A percentile compares a stretch with the other conserved stretches of the same genome.
Conservation (phyloP, 1,139 yeast species). For the Yamadazyma triangularis region DNA sequence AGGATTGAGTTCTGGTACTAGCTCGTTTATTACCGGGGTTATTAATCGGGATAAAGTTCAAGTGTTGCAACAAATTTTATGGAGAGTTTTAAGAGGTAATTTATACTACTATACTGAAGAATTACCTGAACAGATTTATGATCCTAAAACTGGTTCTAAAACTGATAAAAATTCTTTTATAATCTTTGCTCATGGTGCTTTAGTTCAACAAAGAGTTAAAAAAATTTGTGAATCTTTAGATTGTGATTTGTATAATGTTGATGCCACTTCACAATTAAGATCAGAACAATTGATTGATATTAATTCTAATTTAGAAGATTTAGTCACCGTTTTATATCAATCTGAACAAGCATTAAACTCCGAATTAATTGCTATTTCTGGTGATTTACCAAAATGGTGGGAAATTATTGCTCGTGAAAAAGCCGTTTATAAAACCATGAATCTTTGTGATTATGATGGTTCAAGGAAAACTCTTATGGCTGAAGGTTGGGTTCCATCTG, state of each 20-base stretch:
- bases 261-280: conserved; percentile 24
- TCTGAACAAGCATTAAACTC: conserved; percentile 59
- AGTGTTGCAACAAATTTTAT: conserved; percentile 77
- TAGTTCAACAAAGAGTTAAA: conserved; percentile 36
- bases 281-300: conserved; percentile 51
- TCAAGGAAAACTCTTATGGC: conserved; percentile 63
- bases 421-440: conserved; percentile 63
- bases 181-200: conserved; percentile 42
- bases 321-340: conserved; percentile 51
- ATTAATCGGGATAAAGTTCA: conserved; percentile 67
- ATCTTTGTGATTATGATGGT: conserved; percentile 61
- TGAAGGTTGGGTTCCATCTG: conserved; percentile 79
- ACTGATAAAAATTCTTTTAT: conserved; percentile 40
- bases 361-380: conserved; percentile 69
- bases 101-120: conserved; percentile 70
- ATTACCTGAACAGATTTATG: conserved; percentile 46
- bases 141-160: conserved; percentile 26
- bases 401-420: conserved; percentile 66
- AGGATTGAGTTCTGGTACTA: conserved; percentile 9
- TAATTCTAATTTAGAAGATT: conserved; percentile 51
- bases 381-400: conserved; percentile 69
- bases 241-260: conserved; percentile 39
- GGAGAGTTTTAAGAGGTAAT: conserved; percentile 93
- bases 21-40: conserved; percentile 72
- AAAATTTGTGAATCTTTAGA: conserved; percentile 46